Base-by-base conservation (phyloP, 257 asterid genomes). In the Solanum virginianum region DNA sequence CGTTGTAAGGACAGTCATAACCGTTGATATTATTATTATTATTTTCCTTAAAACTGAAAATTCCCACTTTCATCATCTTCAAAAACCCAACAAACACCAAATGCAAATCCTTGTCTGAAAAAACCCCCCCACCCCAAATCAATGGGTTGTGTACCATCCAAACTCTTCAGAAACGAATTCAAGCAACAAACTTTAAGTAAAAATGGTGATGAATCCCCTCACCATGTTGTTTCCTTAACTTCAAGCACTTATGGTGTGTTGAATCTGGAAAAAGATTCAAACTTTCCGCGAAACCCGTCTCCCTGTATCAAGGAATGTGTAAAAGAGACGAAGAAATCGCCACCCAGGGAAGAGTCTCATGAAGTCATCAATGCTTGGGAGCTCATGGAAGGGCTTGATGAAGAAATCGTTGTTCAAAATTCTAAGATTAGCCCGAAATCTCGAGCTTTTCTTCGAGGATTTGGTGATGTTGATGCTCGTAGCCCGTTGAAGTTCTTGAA, bases 331-430 rank as follows among this genome's bases (percentile, higher is more conserved):
- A 92, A 88, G 70, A 22, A 87, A 5, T 87, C 97, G 3, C 94
- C 94, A 36, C 63, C 87, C 10, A 86, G 90, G 0, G 92, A 89
- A 5, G 93, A 89, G 86, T 92, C 97, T 3, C 70, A 91, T 4
- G 99, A 97, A 92, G 90, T 92, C 18, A 95, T 97, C 29, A 93
- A 95, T 43, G 86, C 98, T 63, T 97, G 98, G 99, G 99, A 97
- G 89, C 93, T 97, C 0, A 97, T 97, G 99, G 94, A 92, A 83
- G 99, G 94, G 12, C 97, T 97, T 20, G 98, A 96, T 77, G 98
- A 97, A 81, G 92, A 88, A 83, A 87, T 85, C 13, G 62, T 85
- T 7, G 87, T 84, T 3, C 88, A 92, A 12, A 83, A 85, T 32
- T 87, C 90, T 2, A 93, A 89, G 84, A 92, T 79, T 26, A 93